Evolutionary conservation across 306 rosid genomes (phyloP).

Genomic region (Pachyrhizus erosus): DNA sequence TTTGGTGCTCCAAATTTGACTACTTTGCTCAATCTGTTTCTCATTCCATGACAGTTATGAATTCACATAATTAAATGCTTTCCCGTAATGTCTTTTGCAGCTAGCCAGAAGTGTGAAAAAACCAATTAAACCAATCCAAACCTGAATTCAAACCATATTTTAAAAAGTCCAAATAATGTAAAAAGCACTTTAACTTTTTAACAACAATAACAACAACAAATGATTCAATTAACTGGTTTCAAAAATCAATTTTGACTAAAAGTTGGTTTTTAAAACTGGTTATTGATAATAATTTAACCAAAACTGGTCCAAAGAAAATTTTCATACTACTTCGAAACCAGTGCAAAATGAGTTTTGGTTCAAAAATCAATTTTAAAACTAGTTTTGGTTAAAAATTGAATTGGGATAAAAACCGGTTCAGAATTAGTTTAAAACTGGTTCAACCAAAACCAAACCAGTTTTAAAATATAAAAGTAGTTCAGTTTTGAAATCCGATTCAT

Average conservation of each 20-base stretch:
- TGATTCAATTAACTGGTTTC: background rate
- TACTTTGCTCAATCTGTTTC: background rate
- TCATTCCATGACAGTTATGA: conserved; percentile 9
- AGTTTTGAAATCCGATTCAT: background rate
- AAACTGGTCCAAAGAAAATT: background rate
- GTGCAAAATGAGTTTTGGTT: too few relatives aligned
- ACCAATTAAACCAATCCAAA: background rate
- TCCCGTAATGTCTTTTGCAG: background rate
- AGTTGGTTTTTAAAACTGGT: background rate
- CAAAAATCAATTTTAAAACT: background rate
- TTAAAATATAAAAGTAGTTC: too few relatives aligned
- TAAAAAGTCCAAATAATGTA: background rate
- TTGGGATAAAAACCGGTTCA: background rate
- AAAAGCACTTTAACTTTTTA: background rate
- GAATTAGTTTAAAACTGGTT: background rate
- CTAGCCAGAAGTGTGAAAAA: background rate
- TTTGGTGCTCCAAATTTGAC: conserved; percentile 15
- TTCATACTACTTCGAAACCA: background rate
- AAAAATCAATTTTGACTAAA: background rate
- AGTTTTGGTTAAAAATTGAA: background rate
- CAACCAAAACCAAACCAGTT: background rate
- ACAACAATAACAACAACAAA: too few relatives aligned
- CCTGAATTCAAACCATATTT: background rate
- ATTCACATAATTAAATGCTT: conserved; percentile 13
- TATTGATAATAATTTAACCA: background rate